Evolutionary conservation across 2,329 filamentous ascomycete genomes (phyloP), one percentile per base, ranked within the genome.

Genomic region (Apiospora pterosperma): DNA sequence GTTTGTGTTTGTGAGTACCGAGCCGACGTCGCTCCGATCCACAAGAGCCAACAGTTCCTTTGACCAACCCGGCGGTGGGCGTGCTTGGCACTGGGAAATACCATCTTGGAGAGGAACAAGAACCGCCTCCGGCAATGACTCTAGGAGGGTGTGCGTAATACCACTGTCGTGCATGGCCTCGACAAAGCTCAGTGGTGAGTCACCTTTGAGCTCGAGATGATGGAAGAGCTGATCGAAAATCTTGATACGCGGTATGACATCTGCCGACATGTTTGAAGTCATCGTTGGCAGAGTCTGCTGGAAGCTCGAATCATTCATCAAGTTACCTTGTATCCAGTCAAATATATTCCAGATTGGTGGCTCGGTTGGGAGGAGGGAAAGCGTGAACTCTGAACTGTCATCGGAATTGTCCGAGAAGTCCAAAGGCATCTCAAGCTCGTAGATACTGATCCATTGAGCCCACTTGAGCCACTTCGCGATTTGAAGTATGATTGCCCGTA

Each of bases 81-180:
- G 86, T n/a, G 88, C 86, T 75, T 97, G 94, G 69, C 92, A 97
- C 67, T 88, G 85, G n/a, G 90, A 86, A 44, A 98, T 93, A 5
- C 90, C 89, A 78, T 98, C 94, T 73, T 91, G 90, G 16, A 98
- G 81, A 0, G 92, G 91, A 2, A 90, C 87, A 63, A 92, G 85
- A n/a, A 97, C 83, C 31, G 92, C 89, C 76, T 97, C 93, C 1
- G 96, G 95, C 1, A 98, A 81, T 0, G 92, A 93, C 67, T 97
- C 92, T 19, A 98, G 84, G 60, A 94, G 80, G 28, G 85, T 81
- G 11, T 79, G 77, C 7, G 85, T 88, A 59, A 97, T 87, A 0
- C 90, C 89, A 66, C 89, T 89, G 52, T 87, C 81, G 65, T 90
- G 84, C 79, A 97, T 89, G 28, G 90, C 83, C 73, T 96, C 90